Base-by-base conservation (phyloP, 2,329 filamentous ascomycete species). In the Alternaria angustiovoidea region DNA sequence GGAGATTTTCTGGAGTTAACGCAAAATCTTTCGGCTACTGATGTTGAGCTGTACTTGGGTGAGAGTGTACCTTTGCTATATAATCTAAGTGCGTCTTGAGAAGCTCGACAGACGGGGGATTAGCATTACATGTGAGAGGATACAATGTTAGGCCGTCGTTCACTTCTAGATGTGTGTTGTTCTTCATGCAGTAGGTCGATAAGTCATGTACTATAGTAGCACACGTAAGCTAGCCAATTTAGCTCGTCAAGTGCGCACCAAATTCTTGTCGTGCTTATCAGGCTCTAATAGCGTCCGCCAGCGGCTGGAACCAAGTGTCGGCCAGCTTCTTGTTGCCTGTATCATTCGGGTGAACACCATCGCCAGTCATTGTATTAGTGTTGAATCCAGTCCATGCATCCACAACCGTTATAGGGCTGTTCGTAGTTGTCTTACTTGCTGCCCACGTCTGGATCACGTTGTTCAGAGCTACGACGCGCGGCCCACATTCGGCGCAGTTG, bases 331-430 rank as follows among this genome's bases (percentile, higher is more conserved):
- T 51, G 32, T 61, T 64, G 0, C 70, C 70, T 0, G 24, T 47
- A 24, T 64, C 66, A 48, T 73, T 73, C 8, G 70, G 69, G 54
- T 73, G 70, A 48, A 71, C 70, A 16, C 70, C 70, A 58, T 73
- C 70, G 9, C 41, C 51, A 5, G 69, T 73, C 61, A 72, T 70
- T 11, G 47, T 65, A 7, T 48, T 57, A 12, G 61, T 60, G 39
- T 67, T 52, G 43, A 71, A 73, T n/a, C 68, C 69, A 4, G 58
- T 65, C 49, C 51, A 67, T 7, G 59, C 49, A 55, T 73, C 69
- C 16, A 73, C 62, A 6, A 73, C 55, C 3, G 51, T 61, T 24
- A 73, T 64, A 1, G 65, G 55, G 9, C 63, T 66, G 12, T 18
- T 9, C 1, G 22, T 9, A 1, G 57, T 65, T 6, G 41, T 58